phyloP scores from a whole-genome alignment of 768 basidiomycete genomes.

The Kwoniella newhampshirensis region DNA sequence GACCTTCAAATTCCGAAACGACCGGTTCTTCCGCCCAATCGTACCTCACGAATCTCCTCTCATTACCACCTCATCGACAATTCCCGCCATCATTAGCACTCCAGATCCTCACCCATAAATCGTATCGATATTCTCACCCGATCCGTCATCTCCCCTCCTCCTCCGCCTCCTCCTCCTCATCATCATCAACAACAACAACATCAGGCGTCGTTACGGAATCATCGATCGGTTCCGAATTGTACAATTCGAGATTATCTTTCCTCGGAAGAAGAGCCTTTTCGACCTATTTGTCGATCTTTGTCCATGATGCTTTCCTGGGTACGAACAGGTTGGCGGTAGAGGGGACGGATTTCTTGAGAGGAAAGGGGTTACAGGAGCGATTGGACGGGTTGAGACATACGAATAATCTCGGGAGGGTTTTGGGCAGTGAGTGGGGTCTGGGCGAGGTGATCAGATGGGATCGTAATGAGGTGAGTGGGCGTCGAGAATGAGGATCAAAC shows the following conservation, averaged over 20 bases:
- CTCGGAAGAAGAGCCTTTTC: constrained; percentile 45
- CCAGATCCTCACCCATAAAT: constrained; percentile 52
- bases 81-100: constrained; percentile 47
- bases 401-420: constrained; percentile 44
- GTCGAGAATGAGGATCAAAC: too few relatives aligned
- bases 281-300: constrained; percentile 45
- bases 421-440: constrained; percentile 42
- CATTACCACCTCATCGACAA: constrained; percentile 33
- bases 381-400: constrained; percentile 41
- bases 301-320: constrained; percentile 36
- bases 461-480: constrained; percentile 39
- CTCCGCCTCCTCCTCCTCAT: background rate
- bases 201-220: too few relatives aligned
- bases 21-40: constrained; percentile 26
- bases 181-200: background rate
- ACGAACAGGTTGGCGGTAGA: background rate
- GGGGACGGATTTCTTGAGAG: constrained; percentile 30
- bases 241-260: constrained; percentile 47
- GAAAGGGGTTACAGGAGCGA: constrained; percentile 34
- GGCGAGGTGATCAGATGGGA: constrained; percentile 42
- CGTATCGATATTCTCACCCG: constrained; percentile 46
- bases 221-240: constrained; percentile 17
- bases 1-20: background rate
- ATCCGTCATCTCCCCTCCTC: constrained; percentile 23
- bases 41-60: constrained; percentile 44